Percentiles rank a stretch among this genome's conserved stretches.
These are phyloP conservation scores for Zygosaccharomyces pseudobailii DNA, from an alignment of 1,139 yeast genomes.

Conservation along the genomic window DNA sequence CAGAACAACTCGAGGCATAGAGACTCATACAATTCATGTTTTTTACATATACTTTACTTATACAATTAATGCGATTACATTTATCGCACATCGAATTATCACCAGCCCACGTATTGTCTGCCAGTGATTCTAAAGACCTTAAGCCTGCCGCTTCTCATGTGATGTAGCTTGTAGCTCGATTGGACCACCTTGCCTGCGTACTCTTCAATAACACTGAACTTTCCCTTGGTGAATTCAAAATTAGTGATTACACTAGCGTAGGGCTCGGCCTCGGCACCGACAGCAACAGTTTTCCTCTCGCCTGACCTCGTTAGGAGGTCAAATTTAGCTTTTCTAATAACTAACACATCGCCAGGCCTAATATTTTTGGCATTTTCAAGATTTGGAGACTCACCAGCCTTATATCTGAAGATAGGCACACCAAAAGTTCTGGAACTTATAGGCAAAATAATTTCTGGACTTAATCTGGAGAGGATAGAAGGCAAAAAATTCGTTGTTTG, in stretches of 20 bases:
- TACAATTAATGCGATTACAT: neutral
- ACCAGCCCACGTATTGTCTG: slow-evolving; percentile 61
- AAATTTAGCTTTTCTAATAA: slow-evolving; percentile 70
- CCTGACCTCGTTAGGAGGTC: slow-evolving; percentile 60
- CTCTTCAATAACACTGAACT: slow-evolving; percentile 68
- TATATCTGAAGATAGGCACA: slow-evolving; percentile 55
- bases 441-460: slow-evolving; percentile 46
- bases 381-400: slow-evolving; percentile 53
- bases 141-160: slow-evolving; percentile 73
- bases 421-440: slow-evolving; percentile 72
- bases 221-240: slow-evolving; percentile 70
- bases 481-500: slow-evolving; percentile 32
- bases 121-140: slow-evolving; percentile 75
- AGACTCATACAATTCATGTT: neutral
- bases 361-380: slow-evolving; percentile 40
- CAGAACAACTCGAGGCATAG: slow-evolving; percentile 24
- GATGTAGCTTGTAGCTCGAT: slow-evolving; percentile 62
- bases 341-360: slow-evolving; percentile 77
- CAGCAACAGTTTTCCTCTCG: slow-evolving; percentile 41
- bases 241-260: slow-evolving; percentile 54
- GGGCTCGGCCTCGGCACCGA: slow-evolving; percentile 46
- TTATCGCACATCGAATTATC: slow-evolving; percentile 4
- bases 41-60: neutral
- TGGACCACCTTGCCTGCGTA: slow-evolving; percentile 54
- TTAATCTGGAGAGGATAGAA: slow-evolving; percentile 23